Conservation (phyloP, 2,329 filamentous ascomycete species). For the Chrysosphaeria jannelii region DNA sequence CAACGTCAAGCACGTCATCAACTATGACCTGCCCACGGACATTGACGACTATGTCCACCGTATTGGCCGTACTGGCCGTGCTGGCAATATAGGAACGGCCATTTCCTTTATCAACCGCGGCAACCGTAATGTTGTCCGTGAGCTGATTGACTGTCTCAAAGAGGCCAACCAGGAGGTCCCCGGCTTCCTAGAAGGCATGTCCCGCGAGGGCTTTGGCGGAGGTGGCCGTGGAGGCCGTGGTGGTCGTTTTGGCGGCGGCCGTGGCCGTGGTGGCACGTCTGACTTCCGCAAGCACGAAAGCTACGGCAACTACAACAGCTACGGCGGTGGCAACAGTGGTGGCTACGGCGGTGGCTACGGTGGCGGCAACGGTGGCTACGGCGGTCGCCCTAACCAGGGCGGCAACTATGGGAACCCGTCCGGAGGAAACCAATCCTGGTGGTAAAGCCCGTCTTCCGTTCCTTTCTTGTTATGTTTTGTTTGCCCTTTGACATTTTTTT, state of each 20-base stretch:
- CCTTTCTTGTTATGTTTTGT: neutral
- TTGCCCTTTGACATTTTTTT: conserved; percentile 1
- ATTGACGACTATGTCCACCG: conserved; percentile 97
- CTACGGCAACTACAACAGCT: conserved; percentile 17
- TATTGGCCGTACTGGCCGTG: conserved; percentile 98
- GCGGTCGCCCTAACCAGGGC: conserved; percentile 11
- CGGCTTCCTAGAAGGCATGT: conserved; percentile 83
- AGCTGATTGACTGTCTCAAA: conserved; percentile 90
- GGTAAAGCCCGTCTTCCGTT: conserved; percentile 12
- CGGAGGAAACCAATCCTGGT: conserved; percentile 34
- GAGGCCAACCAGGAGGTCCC: conserved; percentile 96
- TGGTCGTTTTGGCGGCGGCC: conserved; percentile 33
- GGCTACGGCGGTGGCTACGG: conserved; percentile 11
- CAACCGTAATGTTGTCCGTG: conserved; percentile 90
- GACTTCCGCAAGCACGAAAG: conserved; percentile 66
- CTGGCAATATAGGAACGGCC: conserved; percentile 91
- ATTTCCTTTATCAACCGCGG: conserved; percentile 99
- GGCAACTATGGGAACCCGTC: conserved; percentile 21
- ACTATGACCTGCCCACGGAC: conserved; percentile 77
- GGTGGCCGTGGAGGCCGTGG: conserved; percentile 33
- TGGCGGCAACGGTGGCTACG: conserved; percentile 13
- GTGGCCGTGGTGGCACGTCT: conserved; percentile 36
- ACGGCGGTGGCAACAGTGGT: conserved; percentile 24
- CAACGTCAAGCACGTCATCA: conserved; percentile 90
- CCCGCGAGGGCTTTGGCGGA: conserved; percentile 70